Evolutionary conservation across 805 yeast genomes (phyloP).

Genomic region (Ogataea henricii): DNA sequence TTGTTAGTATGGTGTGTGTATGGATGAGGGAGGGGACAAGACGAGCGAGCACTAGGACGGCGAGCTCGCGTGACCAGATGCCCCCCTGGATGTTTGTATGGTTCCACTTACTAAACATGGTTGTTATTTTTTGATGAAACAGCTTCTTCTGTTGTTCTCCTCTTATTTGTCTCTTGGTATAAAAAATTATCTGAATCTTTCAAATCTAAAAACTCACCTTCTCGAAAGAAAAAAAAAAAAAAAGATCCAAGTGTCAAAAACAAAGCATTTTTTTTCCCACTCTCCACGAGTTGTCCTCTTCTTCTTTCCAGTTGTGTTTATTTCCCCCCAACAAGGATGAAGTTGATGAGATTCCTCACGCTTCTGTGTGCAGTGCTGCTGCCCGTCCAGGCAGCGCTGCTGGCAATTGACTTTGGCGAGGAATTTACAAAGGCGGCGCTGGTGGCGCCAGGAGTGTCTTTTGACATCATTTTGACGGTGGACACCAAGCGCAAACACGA

Average conservation of each 20-base stretch:
- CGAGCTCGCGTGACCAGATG: too few relatives aligned
- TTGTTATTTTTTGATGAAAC: background rate
- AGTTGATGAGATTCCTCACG: conserved; percentile 11
- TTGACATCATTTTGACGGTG: conserved; percentile 84
- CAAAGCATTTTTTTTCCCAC: background rate
- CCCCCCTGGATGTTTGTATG: too few relatives aligned
- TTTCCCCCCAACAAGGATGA: conserved; percentile 9
- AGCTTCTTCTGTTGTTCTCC: background rate
- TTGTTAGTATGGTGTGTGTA: background rate
- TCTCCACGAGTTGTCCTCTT: too few relatives aligned
- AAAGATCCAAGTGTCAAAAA: conserved; percentile 1
- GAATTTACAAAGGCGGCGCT: conserved; percentile 84
- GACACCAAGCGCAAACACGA: conserved; percentile 91
- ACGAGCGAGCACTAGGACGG: too few relatives aligned
- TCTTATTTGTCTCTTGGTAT: too few relatives aligned
- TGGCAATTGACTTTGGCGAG: conserved; percentile 89
- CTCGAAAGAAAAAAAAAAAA: background rate
- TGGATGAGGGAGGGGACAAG: too few relatives aligned
- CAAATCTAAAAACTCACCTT: too few relatives aligned
- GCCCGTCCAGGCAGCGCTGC: conserved; percentile 54
- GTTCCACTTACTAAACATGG: conserved; percentile 10
- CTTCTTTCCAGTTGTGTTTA: background rate
- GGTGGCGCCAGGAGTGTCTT: conserved; percentile 87
- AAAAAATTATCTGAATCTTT: too few relatives aligned
- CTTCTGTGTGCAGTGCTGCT: conserved; percentile 24